Evolutionary conservation across 306 rosid genomes (phyloP), one percentile per base, ranked within the genome.

Genomic region (Castanea sativa): DNA sequence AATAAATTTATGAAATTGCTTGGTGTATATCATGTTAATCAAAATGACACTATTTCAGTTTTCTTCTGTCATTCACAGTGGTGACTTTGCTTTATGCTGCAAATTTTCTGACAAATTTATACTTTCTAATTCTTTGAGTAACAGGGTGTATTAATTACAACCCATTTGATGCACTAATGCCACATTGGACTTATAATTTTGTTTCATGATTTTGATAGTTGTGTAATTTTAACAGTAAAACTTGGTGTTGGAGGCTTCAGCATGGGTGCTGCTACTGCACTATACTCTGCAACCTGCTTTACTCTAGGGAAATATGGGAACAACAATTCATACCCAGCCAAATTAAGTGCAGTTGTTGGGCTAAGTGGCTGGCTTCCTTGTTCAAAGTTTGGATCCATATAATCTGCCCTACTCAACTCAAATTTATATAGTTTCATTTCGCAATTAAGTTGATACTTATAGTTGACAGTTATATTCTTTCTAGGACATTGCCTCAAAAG

Each of bases 281-380:
- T 95, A 68, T 93, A 95, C 85, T 91, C 98, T 0, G 97, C 88
- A 9, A 84, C 92, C 78, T 93, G 97, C 89, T 92, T 87, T 78
- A 56, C 89, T 51, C 20, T 81, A 55, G 93, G 91, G 76, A 89
- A 91, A 78, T 95, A 89, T 33, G 98, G 92, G 74, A 89, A 91
- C 41, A 88, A 83, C 74, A 90, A 85, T 79, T 87, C 89, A 64
- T 95, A 86, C 82, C 93, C 98, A 0, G 90, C 93, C 82, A 91
- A 85, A 76, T n/a, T 91, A 79, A 87, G 96, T 82, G 98, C 93
- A 13, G 91, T 83, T 78, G 93, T 93, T 79, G 98, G 97, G 73
- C 87, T 95, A 58, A 95, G 99, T 84, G 99, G 99, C 83, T 95
- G 99, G 99, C 99, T 95, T 85, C 99, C 99, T 45, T 93, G 99